Evolutionary conservation across 805 yeast genomes (phyloP).

Genomic region (Jamesozyma piceae): DNA sequence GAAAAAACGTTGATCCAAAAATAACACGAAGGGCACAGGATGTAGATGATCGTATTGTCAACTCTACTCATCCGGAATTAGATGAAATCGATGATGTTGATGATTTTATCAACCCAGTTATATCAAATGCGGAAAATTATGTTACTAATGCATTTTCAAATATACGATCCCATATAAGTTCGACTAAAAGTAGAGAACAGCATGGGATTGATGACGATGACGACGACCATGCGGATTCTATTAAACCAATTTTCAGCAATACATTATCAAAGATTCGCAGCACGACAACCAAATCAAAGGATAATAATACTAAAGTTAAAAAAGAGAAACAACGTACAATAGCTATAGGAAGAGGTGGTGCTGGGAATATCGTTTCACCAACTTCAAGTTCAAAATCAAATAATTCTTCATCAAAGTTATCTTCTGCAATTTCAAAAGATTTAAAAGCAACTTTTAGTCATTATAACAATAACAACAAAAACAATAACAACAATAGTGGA

Average conservation of each 20-base stretch:
- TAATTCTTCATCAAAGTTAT: background rate
- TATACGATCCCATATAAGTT: background rate
- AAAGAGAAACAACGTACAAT: constrained; percentile 8
- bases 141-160: constrained; percentile 1
- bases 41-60: constrained; percentile 36
- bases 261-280: background rate
- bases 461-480: constrained; percentile 1
- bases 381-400: constrained; percentile 9
- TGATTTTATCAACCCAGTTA: constrained; percentile 3
- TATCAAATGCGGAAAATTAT: constrained; percentile 1
- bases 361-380: constrained; percentile 30
- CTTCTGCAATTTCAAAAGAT: background rate
- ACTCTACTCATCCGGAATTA: constrained; percentile 9
- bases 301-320: background rate
- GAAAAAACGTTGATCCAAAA: constrained; percentile 49
- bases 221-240: background rate
- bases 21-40: constrained; percentile 57
- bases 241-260: background rate
- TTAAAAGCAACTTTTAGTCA: background rate
- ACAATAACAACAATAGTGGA: background rate
- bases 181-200: background rate
- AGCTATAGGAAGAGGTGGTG: constrained; percentile 30
- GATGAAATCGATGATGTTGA: constrained; percentile 1
- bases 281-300: background rate
- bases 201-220: background rate